Evolutionary conservation across 768 basidiomycete genomes (phyloP).

Genomic region (Naematelia encephala): DNA sequence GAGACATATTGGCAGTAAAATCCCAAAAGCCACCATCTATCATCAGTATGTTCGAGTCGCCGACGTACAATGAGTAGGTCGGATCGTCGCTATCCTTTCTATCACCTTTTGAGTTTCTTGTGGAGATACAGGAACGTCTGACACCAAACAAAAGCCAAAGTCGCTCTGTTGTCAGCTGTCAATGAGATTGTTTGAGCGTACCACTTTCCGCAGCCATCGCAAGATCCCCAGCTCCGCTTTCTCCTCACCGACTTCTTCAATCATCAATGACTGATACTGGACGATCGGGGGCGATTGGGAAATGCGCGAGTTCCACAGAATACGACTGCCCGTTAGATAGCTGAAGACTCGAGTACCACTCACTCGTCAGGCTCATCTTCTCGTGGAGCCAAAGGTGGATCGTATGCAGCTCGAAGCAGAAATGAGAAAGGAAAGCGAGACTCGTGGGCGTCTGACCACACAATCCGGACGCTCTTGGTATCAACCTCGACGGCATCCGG

Average conservation of each 20-base stretch:
- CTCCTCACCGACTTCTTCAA: slow-evolving; percentile 8
- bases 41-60: background rate
- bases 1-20: slow-evolving; percentile 84
- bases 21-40: slow-evolving; percentile 95
- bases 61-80: slow-evolving; percentile 70
- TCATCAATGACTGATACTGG: slow-evolving; percentile 67
- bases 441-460: slow-evolving; percentile 70
- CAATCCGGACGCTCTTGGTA: slow-evolving; percentile 65
- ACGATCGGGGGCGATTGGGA: slow-evolving; percentile 70
- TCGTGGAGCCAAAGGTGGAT: slow-evolving; percentile 57
- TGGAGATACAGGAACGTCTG: slow-evolving; percentile 72
- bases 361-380: slow-evolving; percentile 53
- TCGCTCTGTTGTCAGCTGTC: slow-evolving; percentile 58
- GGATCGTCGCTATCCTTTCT: slow-evolving; percentile 75
- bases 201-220: slow-evolving; percentile 77
- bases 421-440: slow-evolving; percentile 86
- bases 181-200: slow-evolving; percentile 51
- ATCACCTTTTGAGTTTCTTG: slow-evolving; percentile 79
- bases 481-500: slow-evolving; percentile 58
- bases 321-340: slow-evolving; percentile 55
- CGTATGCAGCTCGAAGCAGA: slow-evolving; percentile 74
- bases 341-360: slow-evolving; percentile 30
- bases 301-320: slow-evolving; percentile 79
- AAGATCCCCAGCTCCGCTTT: slow-evolving; percentile 61
- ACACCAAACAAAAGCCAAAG: slow-evolving; percentile 85